Percentiles rank a stretch among this genome's conserved stretches.
phyloP scores from a whole-genome alignment of 192 early-diverging fungal species.

The Entomortierella chlamydospora region DNA sequence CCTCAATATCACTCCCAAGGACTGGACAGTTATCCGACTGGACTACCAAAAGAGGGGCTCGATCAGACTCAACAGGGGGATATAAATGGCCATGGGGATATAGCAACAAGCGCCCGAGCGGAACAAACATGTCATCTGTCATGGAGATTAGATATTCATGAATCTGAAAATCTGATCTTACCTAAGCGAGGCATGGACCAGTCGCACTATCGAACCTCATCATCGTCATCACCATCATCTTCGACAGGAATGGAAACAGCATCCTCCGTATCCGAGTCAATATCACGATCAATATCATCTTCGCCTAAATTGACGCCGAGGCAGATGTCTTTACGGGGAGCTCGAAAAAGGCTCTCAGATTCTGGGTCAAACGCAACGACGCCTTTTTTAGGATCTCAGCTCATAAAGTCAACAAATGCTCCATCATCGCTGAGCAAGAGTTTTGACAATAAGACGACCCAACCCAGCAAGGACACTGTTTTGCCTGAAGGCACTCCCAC shows the following conservation, averaged over 20 bases:
- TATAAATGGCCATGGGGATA: neutral
- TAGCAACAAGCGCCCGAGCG: neutral
- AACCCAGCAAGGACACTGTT: neutral
- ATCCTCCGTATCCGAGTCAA: neutral
- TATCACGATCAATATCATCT: neutral
- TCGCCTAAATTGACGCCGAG: neutral
- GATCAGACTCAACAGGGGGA: neutral
- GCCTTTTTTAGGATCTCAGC: neutral
- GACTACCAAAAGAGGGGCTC: too few species aligned
- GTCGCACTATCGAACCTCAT: neutral
- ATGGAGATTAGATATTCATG: neutral
- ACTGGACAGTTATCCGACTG: neutral
- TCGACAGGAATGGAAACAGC: neutral
- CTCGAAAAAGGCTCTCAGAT: constrained; percentile 16
- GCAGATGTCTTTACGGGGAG: constrained; percentile 5
- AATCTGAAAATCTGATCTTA: neutral
- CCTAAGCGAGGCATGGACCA: neutral
- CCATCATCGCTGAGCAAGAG: too few species aligned
- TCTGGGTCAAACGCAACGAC: neutral
- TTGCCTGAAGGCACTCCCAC: neutral
- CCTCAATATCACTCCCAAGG: neutral
- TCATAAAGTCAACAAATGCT: neutral
- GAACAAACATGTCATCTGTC: neutral
- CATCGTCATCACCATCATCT: neutral
- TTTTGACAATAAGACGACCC: too few species aligned